These are phyloP conservation scores for Sphaerobolus stellatus DNA, from an alignment of 1,284 basidiomycete genomes.

Conservation along the genomic window DNA sequence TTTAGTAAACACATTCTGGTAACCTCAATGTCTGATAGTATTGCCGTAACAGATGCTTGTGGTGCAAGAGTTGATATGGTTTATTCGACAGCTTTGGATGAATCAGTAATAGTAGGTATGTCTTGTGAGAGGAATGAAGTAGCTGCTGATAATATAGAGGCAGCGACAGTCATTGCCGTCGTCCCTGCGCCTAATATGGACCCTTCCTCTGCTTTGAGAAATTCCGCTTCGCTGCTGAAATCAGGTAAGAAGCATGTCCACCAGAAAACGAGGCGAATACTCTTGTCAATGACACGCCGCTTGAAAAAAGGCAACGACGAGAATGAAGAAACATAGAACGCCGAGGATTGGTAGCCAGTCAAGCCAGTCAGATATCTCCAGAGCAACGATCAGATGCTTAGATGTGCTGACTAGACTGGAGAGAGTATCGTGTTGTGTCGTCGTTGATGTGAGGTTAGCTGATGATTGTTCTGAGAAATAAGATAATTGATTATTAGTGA, in stretches of 20 bases:
- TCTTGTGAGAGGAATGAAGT: too few relatives aligned
- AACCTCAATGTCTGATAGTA: too few relatives aligned
- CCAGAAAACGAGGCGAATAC: constrained; percentile 70
- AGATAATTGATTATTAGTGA: not conserved
- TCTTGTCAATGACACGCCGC: constrained; percentile 76
- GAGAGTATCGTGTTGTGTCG: constrained; percentile 77
- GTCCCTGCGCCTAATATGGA: too few relatives aligned
- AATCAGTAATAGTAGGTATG: too few relatives aligned
- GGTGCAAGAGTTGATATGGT: too few relatives aligned
- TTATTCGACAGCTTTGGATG: too few relatives aligned
- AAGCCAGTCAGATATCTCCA: constrained; percentile 89
- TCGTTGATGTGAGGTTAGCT: constrained; percentile 69
- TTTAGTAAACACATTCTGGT: too few relatives aligned
- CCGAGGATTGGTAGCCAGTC: constrained; percentile 82
- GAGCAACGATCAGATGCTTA: constrained; percentile 77
- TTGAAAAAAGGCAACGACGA: constrained; percentile 86
- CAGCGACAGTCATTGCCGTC: too few relatives aligned
- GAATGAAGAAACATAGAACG: constrained; percentile 76
- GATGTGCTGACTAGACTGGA: constrained; percentile 74
- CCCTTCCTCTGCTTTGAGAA: too few relatives aligned
- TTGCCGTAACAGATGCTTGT: too few relatives aligned
- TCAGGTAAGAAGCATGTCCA: constrained; percentile 71
- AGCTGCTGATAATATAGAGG: too few relatives aligned
- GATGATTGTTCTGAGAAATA: constrained; percentile 75
- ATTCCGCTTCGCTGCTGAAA: too few relatives aligned